A percentile compares a stretch with the other conserved stretches of the same genome.
These are phyloP conservation scores for Wickerhamiella kurtzmanii DNA, from an alignment of 805 yeast species.

Conservation along the genomic window DNA sequence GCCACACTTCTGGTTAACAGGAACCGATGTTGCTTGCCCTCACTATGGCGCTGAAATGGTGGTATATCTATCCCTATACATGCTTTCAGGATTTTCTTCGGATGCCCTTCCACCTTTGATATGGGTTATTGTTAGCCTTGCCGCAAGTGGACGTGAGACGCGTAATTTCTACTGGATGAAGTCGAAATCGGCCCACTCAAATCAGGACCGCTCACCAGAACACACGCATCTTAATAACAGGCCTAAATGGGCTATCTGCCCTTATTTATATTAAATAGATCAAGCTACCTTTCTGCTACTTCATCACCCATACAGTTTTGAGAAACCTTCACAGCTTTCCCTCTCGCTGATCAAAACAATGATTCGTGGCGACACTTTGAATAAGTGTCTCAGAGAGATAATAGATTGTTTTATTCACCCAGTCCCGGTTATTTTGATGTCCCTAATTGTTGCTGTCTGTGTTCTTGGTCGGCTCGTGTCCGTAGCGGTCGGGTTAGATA, in stretches of 20 bases:
- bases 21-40: slow-evolving; percentile 36
- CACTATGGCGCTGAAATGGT: slow-evolving; percentile 50
- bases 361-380: too few species aligned
- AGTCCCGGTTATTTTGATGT: too few species aligned
- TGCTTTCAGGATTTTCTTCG: slow-evolving; percentile 3
- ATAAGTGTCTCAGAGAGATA: too few species aligned
- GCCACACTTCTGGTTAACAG: slow-evolving; percentile 35
- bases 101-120: slow-evolving; percentile 4
- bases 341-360: too few species aligned
- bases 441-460: too few species aligned
- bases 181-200: not conserved
- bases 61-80: slow-evolving; percentile 30
- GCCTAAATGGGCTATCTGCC: not conserved
- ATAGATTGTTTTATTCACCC: too few species aligned
- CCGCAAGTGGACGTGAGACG: not conserved
- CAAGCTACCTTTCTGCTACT: too few species aligned
- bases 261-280: not conserved
- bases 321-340: too few species aligned
- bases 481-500: too few species aligned
- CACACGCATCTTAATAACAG: not conserved
- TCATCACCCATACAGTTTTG: too few species aligned
- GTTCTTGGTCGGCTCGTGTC: too few species aligned
- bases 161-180: not conserved
- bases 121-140: slow-evolving; percentile 6
- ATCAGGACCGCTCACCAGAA: not conserved